Evolutionary conservation across 495 filamentous ascomycete genomes (phyloP), one percentile per base, ranked within the genome.

Genomic region (Daldinia grandis): DNA sequence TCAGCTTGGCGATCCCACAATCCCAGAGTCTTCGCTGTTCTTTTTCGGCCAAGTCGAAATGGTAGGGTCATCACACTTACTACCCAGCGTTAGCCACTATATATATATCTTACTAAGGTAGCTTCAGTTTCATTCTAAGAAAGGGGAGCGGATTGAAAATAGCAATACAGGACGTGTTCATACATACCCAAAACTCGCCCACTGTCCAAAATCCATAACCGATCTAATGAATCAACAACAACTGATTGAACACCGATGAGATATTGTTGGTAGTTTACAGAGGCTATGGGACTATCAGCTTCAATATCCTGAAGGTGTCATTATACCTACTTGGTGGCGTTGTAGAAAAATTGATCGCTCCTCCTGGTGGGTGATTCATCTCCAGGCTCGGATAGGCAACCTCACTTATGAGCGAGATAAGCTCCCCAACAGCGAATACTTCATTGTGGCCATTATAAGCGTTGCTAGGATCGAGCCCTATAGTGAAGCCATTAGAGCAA

Each of bases 191-290:
- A 68, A 1, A 78, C 80, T 5, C 81, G 77, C 6, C 82, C 82
- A n/a, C 79, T 83, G 56, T 85, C 83, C 21, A 84, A 78, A 44
- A 84, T 78, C 82, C 82, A 84, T 33, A 84, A 74, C 2, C 82
- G 76, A 73, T 84, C 78, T 8, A 72, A 44, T 9, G 82, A 53
- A 59, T 85, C 82, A 25, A 85, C 70, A n/a, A 84, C 82, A 12
- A 83, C 78, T 24, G 75, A 77, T 65, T 84, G 83, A 0, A 82
- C 78, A 66, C 80, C 80, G 57, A 85, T 81, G 50, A 83, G 68
- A 70, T 83, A 78, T 67, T 81, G 71, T 4, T 74, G 58, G 69
- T 82, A 79, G 62, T 80, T 81, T 17, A 76, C 82, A 9, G 76
- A 78, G 9, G 70, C 74, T 73, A 9, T 35, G 15, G 6, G 28